Base-by-base conservation (phyloP, 495 filamentous ascomycete species). In the Podospora fimiseda region DNA sequence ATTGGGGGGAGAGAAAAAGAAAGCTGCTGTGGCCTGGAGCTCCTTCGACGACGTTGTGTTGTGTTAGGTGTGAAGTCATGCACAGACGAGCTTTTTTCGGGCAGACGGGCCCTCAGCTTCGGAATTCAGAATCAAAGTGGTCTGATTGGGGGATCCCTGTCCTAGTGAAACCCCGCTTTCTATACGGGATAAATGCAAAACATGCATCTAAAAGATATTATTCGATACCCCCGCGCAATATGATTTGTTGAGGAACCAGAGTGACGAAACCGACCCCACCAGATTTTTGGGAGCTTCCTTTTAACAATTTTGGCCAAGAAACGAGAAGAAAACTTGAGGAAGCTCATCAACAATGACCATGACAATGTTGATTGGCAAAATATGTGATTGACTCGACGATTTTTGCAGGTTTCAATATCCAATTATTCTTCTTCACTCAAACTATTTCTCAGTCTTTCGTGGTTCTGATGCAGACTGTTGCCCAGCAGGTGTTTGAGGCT, bases 71-170 rank as follows among this genome's bases (percentile, higher is more conserved):
- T 61, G 57, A 65, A 64, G 64, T 67, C 60, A 67, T 65, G 60
- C 63, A 66, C 61, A 52, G 58, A 62, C 62, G 62, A 64, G 60
- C 60, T 67, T 67, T 67, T 67, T 67, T 60, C 56, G 59, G 62
- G 57, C 53, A 42, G 49, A 58, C 43, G 50, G 58, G n/a, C n/a
- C 52, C 53, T 59, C 52, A 60, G 58, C 51, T 48, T 63, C 53
- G 51, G 55, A 56, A 60, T 59, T 59, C 39, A n/a, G n/a, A n/a
- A n/a, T n/a, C n/a, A 47, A 54, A 22, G 60, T 67, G 64, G 64
- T 46, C 62, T 65, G 64, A 67, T 65, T 55, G 43, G 51, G 47
- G 16, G n/a, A 27, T 30, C 45, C 45, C 15, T 22, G 52, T 50
- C 49, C 53, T 55, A 22, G 46, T 18, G 27, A 33, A 33, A 33